phyloP scores from a whole-genome alignment of 768 basidiomycete species.

The Mycena vitilis region DNA sequence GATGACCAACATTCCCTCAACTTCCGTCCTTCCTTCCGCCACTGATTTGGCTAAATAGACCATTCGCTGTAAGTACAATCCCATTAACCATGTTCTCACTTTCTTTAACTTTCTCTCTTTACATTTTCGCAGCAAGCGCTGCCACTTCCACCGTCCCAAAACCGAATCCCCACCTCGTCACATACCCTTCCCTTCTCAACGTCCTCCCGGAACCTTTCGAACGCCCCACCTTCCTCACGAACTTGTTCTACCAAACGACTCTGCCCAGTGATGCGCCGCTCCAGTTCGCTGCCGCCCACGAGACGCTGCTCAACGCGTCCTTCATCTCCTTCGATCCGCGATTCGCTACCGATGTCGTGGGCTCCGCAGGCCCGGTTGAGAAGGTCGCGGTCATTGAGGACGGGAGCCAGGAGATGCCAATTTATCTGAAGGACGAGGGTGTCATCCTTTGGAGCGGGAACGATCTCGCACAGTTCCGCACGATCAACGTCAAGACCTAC shows the following conservation, averaged over 20 bases:
- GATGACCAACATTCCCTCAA: no score
- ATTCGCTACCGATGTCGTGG: conserved; percentile 17
- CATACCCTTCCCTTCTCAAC: conserved; percentile 22
- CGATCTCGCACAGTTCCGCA: conserved; percentile 16
- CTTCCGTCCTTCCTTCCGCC: no score
- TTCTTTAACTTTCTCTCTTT: not conserved
- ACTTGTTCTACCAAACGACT: conserved; percentile 23
- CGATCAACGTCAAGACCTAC: conserved; percentile 22
- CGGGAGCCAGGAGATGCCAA: conserved; percentile 27
- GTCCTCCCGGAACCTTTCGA: conserved; percentile 27
- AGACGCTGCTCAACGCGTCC: conserved; percentile 14
- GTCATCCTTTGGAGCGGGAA: conserved; percentile 21
- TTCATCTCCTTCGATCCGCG: conserved; percentile 26
- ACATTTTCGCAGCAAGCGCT: not conserved
- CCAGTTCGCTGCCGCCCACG: conserved; percentile 10
- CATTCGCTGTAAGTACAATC: no score
- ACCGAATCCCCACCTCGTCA: conserved; percentile 18
- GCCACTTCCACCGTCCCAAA: not conserved
- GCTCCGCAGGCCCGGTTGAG: conserved; percentile 20
- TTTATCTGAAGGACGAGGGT: conserved; percentile 21
- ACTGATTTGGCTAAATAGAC: no score
- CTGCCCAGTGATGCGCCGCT: conserved; percentile 17
- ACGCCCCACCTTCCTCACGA: conserved; percentile 13
- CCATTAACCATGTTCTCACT: conserved; percentile 29
- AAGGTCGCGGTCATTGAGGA: conserved; percentile 14